Evolutionary conservation across 2,329 filamentous ascomycete genomes (phyloP), one percentile per base, ranked within the genome.

Genomic region (Sporothrix humicola): DNA sequence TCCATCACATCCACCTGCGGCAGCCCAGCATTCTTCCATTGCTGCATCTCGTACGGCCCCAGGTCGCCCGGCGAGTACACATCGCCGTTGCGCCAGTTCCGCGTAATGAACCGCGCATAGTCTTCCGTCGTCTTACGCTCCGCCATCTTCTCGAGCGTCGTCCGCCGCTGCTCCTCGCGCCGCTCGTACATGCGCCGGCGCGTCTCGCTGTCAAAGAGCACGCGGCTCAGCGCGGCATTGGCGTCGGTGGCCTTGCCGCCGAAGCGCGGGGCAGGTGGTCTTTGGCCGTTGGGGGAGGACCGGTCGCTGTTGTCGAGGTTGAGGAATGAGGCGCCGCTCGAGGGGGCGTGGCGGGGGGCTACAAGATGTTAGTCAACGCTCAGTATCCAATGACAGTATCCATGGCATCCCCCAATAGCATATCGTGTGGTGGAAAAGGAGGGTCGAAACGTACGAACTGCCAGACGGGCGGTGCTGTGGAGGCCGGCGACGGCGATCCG

Each of bases 31-130:
- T 83, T 86, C 81, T 87, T 90, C 92, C 92, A 97, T 85, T 97
- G 79, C 84, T 83, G 9, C 89, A 93, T 91, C 87, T 98, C 95
- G 50, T 85, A 84, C 31, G 90, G 87, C 72, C 89, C 92, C 80
- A 99, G 82, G 82, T 99, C 96, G 80, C 95, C 93, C 48, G 96
- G 96, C 74, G 94, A 88, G 83, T 98, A 98, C 71, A 98, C 87
- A 80, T 98, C 95, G 77, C 96, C 96, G 0, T 84, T 79, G 78
- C 86, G 85, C 91, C 92, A 98, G 56, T 87, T 86, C 66, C 95
- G 90, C 50, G 88, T 87, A 82, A 91, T 87, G 82, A 93, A 90
- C 75, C 83, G 85, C 78, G 89, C 82, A 81, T 89, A 89, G 76
- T 89, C 88, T 61, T 83, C 83, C 71, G 82, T 83, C 65, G 81